Evolutionary conservation across 768 basidiomycete species (phyloP).

Genomic region (Rhodotorula graminis): DNA sequence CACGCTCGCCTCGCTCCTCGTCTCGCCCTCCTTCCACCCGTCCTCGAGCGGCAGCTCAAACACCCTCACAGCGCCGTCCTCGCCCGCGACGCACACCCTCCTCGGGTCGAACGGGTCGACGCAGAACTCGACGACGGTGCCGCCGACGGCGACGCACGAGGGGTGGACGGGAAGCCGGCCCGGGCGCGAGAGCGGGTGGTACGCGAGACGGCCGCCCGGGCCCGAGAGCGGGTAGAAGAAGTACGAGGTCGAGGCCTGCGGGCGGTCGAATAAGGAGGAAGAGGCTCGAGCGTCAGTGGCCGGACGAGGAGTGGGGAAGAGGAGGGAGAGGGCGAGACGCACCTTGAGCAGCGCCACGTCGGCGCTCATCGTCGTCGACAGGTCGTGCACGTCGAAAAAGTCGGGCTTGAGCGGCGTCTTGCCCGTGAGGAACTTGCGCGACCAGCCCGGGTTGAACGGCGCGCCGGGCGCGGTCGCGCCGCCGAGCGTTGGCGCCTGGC

Average conservation of each 20-base stretch:
- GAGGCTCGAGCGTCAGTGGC: not conserved
- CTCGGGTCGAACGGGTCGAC: slow-evolving; percentile 43
- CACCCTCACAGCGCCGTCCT: slow-evolving; percentile 46
- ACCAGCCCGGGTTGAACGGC: slow-evolving; percentile 46
- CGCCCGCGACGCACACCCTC: slow-evolving; percentile 44
- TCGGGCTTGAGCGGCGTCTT: slow-evolving; percentile 48
- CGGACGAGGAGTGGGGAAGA: not conserved
- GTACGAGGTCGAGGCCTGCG: slow-evolving; percentile 38
- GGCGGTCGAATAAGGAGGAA: too few relatives aligned
- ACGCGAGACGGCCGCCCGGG: slow-evolving; percentile 47
- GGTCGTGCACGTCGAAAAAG: slow-evolving; percentile 46
- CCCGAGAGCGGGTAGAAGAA: slow-evolving; percentile 50
- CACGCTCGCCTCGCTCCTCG: slow-evolving; percentile 33
- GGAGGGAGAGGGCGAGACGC: slow-evolving; percentile 43
- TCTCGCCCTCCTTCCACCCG: slow-evolving; percentile 18
- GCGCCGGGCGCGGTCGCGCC: not conserved
- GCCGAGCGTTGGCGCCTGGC: not conserved
- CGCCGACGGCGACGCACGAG: slow-evolving; percentile 44
- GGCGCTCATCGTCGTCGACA: slow-evolving; percentile 43
- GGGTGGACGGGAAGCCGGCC: slow-evolving; percentile 45
- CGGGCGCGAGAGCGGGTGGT: slow-evolving; percentile 45
- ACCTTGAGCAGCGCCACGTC: slow-evolving; percentile 46
- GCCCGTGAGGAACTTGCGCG: slow-evolving; percentile 48
- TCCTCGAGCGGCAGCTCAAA: slow-evolving; percentile 43
- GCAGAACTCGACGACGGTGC: slow-evolving; percentile 46